Evolutionary conservation across 768 basidiomycete species (phyloP).

Genomic region (Tricholomella constricta): DNA sequence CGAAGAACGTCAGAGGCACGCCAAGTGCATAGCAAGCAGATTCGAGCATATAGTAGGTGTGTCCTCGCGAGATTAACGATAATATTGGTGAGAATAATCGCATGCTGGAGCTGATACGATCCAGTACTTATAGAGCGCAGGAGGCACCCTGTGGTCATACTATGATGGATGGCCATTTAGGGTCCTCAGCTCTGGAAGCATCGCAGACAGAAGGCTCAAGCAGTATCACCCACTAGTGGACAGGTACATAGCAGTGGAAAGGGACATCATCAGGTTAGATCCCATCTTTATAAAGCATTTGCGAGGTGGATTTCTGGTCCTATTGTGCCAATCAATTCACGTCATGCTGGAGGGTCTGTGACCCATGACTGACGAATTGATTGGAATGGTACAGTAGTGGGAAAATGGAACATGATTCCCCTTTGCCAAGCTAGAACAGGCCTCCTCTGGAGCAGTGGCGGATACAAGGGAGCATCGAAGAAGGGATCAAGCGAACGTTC

Average conservation of each 20-base stretch:
- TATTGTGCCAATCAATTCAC: too few species aligned
- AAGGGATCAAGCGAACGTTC: too few species aligned
- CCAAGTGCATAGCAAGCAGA: not conserved
- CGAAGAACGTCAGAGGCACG: constrained; percentile 19
- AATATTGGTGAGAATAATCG: not conserved
- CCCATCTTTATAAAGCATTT: not conserved
- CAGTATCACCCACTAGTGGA: not conserved
- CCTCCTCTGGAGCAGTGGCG: too few species aligned
- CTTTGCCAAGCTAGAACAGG: too few species aligned
- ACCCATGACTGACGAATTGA: too few species aligned
- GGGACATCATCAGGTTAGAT: not conserved
- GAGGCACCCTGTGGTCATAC: not conserved
- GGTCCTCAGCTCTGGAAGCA: not conserved
- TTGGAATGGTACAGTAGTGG: too few species aligned
- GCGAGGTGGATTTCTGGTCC: too few species aligned
- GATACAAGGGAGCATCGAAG: too few species aligned
- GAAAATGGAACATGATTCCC: too few species aligned
- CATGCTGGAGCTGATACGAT: not conserved
- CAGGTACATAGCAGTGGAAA: too few species aligned
- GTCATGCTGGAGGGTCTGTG: too few species aligned
- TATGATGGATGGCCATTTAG: not conserved
- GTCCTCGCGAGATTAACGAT: not conserved
- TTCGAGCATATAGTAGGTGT: not conserved
- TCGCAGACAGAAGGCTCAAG: not conserved
- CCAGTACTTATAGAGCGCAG: not conserved